A percentile compares a stretch with the other conserved stretches of the same genome.
Evolutionary conservation across 768 basidiomycete species (phyloP).

Genomic region (Kwoniella sp.): DNA sequence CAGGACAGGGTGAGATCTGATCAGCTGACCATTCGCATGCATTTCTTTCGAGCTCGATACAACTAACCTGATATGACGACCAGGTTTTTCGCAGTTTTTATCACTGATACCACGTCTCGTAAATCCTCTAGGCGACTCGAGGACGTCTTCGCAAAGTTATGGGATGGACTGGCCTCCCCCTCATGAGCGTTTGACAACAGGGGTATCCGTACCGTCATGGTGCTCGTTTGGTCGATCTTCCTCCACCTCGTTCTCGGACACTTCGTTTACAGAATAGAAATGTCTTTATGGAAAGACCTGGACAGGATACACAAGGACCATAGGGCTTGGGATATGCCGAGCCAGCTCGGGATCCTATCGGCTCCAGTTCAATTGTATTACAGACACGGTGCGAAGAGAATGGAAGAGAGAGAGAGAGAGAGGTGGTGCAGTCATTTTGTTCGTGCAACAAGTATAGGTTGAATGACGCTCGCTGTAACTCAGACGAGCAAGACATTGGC

Average conservation of each 20-base stretch:
- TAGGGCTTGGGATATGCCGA: too few species aligned
- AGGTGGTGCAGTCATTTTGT: neutral
- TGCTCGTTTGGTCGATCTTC: neutral
- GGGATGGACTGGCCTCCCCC: neutral
- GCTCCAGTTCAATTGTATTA: too few species aligned
- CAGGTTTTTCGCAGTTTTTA: slow-evolving; percentile 8
- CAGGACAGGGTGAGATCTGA: neutral
- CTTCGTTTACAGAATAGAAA: too few species aligned
- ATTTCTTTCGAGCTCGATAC: neutral
- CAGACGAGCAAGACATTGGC: neutral
- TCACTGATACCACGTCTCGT: neutral
- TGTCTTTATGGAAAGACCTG: too few species aligned
- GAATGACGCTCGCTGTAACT: slow-evolving; percentile 1
- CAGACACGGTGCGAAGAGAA: too few species aligned
- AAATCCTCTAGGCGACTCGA: slow-evolving; percentile 2
- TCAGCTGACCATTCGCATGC: neutral
- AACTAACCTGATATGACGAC: slow-evolving; percentile 17
- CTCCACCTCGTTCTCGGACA: too few species aligned
- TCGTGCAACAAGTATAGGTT: neutral
- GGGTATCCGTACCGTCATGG: neutral
- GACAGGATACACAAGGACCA: too few species aligned
- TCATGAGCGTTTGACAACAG: neutral
- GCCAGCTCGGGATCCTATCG: neutral
- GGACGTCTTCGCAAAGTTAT: neutral
- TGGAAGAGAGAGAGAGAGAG: neutral